Percentiles rank a stretch among this genome's conserved stretches.
Evolutionary conservation across 495 filamentous ascomycete genomes (phyloP).

Genomic region (Neurospora africana): DNA sequence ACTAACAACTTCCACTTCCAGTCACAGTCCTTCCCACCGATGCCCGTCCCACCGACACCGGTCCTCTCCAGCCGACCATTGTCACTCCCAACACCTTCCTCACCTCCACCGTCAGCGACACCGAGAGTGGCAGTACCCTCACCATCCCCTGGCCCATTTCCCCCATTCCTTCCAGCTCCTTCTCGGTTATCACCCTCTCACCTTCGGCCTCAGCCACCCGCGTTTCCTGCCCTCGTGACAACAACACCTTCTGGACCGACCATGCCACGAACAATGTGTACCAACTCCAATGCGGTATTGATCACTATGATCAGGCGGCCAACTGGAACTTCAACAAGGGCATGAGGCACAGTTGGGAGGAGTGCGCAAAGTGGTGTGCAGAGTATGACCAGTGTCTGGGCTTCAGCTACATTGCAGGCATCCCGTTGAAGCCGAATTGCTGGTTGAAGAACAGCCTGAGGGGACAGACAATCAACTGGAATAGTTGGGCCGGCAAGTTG

Average conservation of each 20-base stretch:
- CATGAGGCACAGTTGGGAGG: not conserved
- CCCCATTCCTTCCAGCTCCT: not conserved
- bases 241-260: not conserved
- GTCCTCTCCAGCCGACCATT: not conserved
- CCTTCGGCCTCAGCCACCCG: not conserved
- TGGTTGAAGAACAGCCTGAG: not conserved
- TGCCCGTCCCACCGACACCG: not conserved
- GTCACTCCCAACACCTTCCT: not conserved
- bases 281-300: not conserved
- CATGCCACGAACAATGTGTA: not conserved
- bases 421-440: not conserved
- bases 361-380: not conserved
- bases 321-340: not conserved
- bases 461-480: not conserved
- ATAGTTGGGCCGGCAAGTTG: not conserved
- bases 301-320: not conserved
- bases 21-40: not conserved
- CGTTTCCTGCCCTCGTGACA: not conserved
- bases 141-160: not conserved
- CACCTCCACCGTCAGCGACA: not conserved
- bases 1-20: not conserved
- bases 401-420: not conserved
- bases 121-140: not conserved
- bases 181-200: not conserved
- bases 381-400: not conserved